A percentile compares a stretch with the other conserved stretches of the same genome.
phyloP scores from a whole-genome alignment of 1,284 basidiomycete species.

The Papiliotrema laurentii region DNA sequence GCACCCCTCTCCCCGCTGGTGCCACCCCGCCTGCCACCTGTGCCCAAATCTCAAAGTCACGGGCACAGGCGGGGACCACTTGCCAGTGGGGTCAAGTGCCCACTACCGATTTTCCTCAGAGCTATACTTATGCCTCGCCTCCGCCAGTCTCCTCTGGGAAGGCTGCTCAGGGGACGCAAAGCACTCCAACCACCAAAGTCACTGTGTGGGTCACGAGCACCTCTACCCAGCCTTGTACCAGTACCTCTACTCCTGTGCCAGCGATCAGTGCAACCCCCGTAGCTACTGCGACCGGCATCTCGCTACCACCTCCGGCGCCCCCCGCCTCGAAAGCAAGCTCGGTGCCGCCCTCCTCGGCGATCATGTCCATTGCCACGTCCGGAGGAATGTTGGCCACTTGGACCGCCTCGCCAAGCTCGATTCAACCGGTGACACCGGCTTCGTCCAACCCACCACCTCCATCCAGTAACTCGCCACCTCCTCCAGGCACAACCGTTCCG shows the following conservation, averaged over 20 bases:
- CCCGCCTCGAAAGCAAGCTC: neutral
- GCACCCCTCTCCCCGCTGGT: constrained; percentile 5
- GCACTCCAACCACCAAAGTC: neutral
- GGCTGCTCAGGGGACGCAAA: neutral
- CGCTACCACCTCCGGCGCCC: too few relatives aligned
- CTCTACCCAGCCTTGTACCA: neutral
- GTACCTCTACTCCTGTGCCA: neutral
- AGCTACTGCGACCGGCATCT: neutral
- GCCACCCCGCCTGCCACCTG: constrained; percentile 3
- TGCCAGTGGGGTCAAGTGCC: constrained; percentile 7
- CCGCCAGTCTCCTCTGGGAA: neutral
- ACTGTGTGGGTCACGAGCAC: constrained; percentile 7
- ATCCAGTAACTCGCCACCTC: too few relatives aligned
- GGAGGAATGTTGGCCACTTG: neutral
- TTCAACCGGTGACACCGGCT: too few relatives aligned
- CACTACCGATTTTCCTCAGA: constrained; percentile 4
- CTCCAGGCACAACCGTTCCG: too few relatives aligned
- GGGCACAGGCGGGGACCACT: constrained; percentile 2
- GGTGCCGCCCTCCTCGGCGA: neutral
- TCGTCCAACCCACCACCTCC: too few relatives aligned
- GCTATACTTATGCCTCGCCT: neutral
- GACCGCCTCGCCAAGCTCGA: too few relatives aligned
- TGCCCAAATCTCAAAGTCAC: neutral
- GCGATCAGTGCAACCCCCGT: neutral
- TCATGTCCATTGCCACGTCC: neutral